Conservation (phyloP, 2,329 filamentous ascomycete genomes). For the Trichoderma asperellum region DNA sequence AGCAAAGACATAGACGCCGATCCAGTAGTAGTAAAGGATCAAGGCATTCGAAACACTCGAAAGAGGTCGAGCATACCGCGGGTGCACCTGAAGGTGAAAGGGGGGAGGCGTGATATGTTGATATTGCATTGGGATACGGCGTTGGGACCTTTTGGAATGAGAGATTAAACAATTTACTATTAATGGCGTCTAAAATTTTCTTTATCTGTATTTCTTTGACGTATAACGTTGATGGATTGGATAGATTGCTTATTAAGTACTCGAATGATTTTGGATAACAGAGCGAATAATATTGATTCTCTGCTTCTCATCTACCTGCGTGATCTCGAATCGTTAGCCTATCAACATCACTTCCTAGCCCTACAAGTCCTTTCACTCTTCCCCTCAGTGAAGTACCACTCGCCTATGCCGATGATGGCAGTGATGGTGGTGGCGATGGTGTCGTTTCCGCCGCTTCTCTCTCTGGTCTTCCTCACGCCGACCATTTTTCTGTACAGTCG, state of each 20-base stretch:
- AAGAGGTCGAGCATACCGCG: constrained; percentile 28
- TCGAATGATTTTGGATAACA: constrained; percentile 1
- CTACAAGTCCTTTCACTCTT: no score
- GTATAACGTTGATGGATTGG: neutral
- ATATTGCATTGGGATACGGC: neutral
- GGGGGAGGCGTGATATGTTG: neutral
- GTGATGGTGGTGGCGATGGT: neutral
- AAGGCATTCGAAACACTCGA: constrained; percentile 41
- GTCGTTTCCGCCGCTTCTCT: neutral
- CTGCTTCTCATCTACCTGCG: neutral
- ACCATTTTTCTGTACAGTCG: neutral
- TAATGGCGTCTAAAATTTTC: neutral
- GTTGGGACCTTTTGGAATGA: neutral
- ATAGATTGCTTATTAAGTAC: neutral
- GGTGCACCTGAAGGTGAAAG: constrained; percentile 4
- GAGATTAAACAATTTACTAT: neutral
- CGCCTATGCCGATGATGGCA: constrained; percentile 9
- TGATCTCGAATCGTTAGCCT: neutral
- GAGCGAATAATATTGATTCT: neutral
- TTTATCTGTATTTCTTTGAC: neutral
- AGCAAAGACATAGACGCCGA: constrained; percentile 28
- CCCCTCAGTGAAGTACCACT: neutral
- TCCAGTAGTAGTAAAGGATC: constrained; percentile 42
- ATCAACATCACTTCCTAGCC: neutral
- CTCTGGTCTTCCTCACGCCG: neutral